Base-by-base conservation (phyloP, 768 basidiomycete genomes). In the Lactifluus piperatus region DNA sequence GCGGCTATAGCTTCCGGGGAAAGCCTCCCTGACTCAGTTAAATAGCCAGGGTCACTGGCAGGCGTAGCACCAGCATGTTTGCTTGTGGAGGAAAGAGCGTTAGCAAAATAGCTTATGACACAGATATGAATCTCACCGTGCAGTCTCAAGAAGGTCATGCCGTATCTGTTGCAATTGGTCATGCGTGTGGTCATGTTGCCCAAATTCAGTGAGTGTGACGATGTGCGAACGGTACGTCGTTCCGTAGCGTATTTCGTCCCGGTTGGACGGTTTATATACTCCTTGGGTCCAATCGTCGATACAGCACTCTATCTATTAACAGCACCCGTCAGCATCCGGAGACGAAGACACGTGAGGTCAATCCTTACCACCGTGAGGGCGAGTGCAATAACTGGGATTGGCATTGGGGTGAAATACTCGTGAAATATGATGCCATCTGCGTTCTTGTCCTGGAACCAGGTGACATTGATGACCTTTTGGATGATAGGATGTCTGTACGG, bases 281-380 rank as follows among this genome's bases (percentile, higher is more conserved):
- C 58, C 58, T 22, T 29, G 27, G 11, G 20, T 44, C 56, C 56
- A 56, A 29, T 56, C 56, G 8, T 43, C 24, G 30, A 56, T 58
- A 37, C 57, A 53, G 46, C 51, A 58, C 45, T 58, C 45, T n/a
- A 58, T 39, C 57, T 53, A 39, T 32, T 34, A 44, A 59, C 2
- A 14, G 7, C n/a, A 11, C 4, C 20, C 36, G 8, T 54, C 51
- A 54, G 36, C 2, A 44, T n/a, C 14, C 20, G 4, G 26, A 10
- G 27, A 20, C 13, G 11, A 10, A 26, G 9, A 26, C 2, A 22
- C 6, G 11, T 29, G 7, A 20, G 5, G 10, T 39, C 22, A n/a
- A 36, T 20, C 47, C 47, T 43, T 44, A 60, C 58, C 58, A 55
- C 49, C 13, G 53, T 44, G 26, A 60, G 48, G 29, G 20, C 41